Base-by-base conservation (phyloP, 202 grass and related monocot genomes). In the Schoenoplectus triqueter region DNA sequence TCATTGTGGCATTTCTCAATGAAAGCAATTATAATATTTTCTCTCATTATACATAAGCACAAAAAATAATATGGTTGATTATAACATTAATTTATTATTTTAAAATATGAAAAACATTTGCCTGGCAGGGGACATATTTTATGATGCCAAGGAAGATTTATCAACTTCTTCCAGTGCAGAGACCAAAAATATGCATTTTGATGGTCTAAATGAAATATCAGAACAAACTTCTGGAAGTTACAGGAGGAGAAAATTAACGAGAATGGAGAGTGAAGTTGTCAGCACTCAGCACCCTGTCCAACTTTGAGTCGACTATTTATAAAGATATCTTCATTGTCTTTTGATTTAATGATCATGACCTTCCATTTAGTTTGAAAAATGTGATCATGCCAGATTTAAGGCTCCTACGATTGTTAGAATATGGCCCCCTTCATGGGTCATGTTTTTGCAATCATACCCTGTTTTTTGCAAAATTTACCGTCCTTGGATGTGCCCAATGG, bases 361-460 rank as follows among this genome's bases (percentile, higher is more conserved):
- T 97, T 3, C 91, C 92, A 4, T 60, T 87, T 54, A 94, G 91
- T 63, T 87, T 97, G 7, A 87, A 85, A 20, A 66, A 90, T 70
- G 83, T 93, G 64, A 89, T 97, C 85, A 94, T 87, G 89, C 62
- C 91, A 1, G 90, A 97, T 78, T 84, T 97, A 61, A 66, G 95
- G 70, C 69, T 97, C 17, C 78, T 97, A 51, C 91, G 86, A 13
- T 83, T 97, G 31, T 85, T 97, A 1, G 95, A 97, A 82, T 97
- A 87, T 1, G 95, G 95, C 10, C 86, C 0, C 95, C 95, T 13
- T 42, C 95, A 2, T 97, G 95, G 92, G 92, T 93, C 14, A 91
- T 97, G 47, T 91, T 97, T 85, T 66, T 93, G 5, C 95, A 97
- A 75, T 97, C 92, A 3, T 97, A 97, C 80, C 94, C 95, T 22